phyloP scores from a whole-genome alignment of 148 eudicot genomes.

The Silene uniflora region DNA sequence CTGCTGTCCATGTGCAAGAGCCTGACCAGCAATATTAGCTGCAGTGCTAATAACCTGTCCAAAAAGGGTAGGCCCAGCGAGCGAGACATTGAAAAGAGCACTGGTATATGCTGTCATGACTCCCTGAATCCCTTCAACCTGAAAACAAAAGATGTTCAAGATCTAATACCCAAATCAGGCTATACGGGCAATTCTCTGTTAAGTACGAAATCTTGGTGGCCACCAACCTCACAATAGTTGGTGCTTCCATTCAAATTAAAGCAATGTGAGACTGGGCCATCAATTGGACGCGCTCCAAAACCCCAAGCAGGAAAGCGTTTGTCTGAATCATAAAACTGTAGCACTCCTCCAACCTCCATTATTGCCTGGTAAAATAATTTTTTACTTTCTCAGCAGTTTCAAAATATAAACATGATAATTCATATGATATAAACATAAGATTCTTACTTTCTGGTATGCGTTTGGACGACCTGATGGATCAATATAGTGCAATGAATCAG shows the following conservation, averaged over 20 bases:
- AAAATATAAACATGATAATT: not conserved
- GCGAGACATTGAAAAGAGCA: slow-evolving; percentile 87
- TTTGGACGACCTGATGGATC: slow-evolving; percentile 99
- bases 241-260: slow-evolving; percentile 97
- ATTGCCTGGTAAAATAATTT: slow-evolving; percentile 59
- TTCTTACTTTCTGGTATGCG: slow-evolving; percentile 93
- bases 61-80: slow-evolving; percentile 98
- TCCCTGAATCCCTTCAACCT: slow-evolving; percentile 99
- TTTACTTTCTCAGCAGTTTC: slow-evolving; percentile 8
- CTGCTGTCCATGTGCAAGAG: slow-evolving; percentile 51
- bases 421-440: not conserved
- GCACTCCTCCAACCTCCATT: slow-evolving; percentile 79
- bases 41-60: slow-evolving; percentile 82
- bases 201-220: not conserved
- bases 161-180: slow-evolving; percentile 4
- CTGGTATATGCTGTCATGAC: slow-evolving; percentile 76
- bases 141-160: slow-evolving; percentile 18
- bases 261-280: slow-evolving; percentile 98
- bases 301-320: slow-evolving; percentile 97
- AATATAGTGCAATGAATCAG: slow-evolving; percentile 95
- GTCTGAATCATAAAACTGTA: slow-evolving; percentile 95
- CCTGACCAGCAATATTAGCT: slow-evolving; percentile 67
- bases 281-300: slow-evolving; percentile 98
- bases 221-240: slow-evolving; percentile 76
- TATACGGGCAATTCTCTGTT: not conserved